phyloP scores from a whole-genome alignment of 192 early-diverging fungal species.

The Entophlyctis luteolus region DNA sequence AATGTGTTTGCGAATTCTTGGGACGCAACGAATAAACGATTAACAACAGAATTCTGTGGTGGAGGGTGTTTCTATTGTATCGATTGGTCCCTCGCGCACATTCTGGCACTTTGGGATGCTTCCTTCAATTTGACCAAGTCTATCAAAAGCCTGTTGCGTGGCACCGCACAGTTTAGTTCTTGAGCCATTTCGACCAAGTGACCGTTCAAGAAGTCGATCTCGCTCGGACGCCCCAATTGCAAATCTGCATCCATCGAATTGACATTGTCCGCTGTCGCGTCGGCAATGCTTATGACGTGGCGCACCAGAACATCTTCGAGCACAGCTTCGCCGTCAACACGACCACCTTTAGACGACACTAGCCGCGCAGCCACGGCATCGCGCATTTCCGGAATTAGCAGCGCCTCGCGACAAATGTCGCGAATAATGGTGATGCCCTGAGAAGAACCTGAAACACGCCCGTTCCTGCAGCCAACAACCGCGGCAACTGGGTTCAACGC shows the following conservation, averaged over 20 bases:
- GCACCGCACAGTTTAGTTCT: too few species aligned
- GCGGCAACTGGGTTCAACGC: constrained; percentile 26
- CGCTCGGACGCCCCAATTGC: constrained; percentile 1
- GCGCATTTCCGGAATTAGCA: not conserved
- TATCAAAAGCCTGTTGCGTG: too few species aligned
- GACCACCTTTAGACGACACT: not conserved
- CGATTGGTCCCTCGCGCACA: too few species aligned
- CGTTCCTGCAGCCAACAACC: constrained; percentile 8
- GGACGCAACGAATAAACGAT: too few species aligned
- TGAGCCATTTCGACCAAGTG: constrained; percentile 17
- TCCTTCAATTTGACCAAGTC: too few species aligned
- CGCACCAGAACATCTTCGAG: not conserved
- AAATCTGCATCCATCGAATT: constrained; percentile 32
- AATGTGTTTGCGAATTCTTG: too few species aligned
- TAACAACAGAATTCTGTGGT: too few species aligned
- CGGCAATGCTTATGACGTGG: constrained; percentile 11
- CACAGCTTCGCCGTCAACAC: not conserved
- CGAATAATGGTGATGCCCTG: not conserved
- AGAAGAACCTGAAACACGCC: not conserved
- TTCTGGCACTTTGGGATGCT: too few species aligned
- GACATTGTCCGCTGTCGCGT: constrained; percentile 13
- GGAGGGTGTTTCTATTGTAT: too few species aligned
- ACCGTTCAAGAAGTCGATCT: constrained; percentile 26
- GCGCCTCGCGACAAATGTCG: not conserved
- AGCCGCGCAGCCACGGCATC: too few species aligned